phyloP scores from a whole-genome alignment of 768 basidiomycete species.

The Chiua virens region DNA sequence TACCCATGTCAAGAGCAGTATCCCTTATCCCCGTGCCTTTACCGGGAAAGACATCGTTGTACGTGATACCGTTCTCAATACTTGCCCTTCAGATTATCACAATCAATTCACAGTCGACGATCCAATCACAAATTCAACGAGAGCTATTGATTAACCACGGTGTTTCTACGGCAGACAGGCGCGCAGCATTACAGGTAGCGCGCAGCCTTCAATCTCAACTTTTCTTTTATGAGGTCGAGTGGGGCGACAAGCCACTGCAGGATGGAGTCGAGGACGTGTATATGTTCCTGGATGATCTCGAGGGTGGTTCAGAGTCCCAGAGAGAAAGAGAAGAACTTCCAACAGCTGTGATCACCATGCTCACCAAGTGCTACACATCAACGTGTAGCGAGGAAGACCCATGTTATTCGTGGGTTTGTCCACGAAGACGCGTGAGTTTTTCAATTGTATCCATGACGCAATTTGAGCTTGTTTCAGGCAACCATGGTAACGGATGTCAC shows the following conservation, averaged over 20 bases:
- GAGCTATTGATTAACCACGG: conserved; percentile 78
- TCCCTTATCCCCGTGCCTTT: conserved; percentile 87
- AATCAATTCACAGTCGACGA: conserved; percentile 62
- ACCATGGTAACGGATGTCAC: conserved; percentile 21
- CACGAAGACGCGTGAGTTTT: conserved; percentile 53
- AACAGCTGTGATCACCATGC: conserved; percentile 85
- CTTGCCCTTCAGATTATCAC: neutral
- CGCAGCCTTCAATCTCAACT: conserved; percentile 89
- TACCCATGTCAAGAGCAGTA: conserved; percentile 88
- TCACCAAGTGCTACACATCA: conserved; percentile 89
- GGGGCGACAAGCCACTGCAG: conserved; percentile 78
- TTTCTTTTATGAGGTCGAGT: conserved; percentile 97
- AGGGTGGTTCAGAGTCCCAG: conserved; percentile 58
- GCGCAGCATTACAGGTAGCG: conserved; percentile 84
- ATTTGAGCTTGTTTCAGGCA: conserved; percentile 23
- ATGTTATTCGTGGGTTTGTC: conserved; percentile 86
- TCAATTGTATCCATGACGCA: neutral
- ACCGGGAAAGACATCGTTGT: conserved; percentile 95
- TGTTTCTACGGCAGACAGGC: conserved; percentile 72
- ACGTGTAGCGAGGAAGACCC: conserved; percentile 77
- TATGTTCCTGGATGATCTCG: conserved; percentile 85
- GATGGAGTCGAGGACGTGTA: conserved; percentile 94
- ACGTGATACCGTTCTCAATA: conserved; percentile 33
- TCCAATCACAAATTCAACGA: conserved; percentile 83
- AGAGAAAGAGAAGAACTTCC: conserved; percentile 73